These are phyloP conservation scores for Fusarium bulbicola DNA, from an alignment of 2,329 filamentous ascomycete genomes.

Conservation along the genomic window DNA sequence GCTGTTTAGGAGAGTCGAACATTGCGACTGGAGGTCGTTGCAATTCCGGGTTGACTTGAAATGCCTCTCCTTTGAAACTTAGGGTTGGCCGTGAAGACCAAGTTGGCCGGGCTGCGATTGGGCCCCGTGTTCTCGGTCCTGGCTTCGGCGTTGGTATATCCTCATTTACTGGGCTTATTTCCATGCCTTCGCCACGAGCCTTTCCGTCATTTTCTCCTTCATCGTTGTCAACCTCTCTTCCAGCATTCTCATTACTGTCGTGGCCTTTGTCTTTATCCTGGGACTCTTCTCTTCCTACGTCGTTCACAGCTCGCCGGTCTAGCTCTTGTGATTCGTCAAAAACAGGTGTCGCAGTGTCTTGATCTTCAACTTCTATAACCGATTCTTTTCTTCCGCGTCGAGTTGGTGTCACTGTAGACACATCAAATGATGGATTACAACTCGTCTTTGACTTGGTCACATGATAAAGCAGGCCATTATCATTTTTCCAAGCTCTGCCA, in stretches of 20 bases:
- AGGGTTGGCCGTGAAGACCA: slow-evolving; percentile 35
- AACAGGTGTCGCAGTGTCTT: background rate
- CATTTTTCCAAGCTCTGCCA: slow-evolving; percentile 65
- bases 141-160: background rate
- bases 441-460: slow-evolving; percentile 61
- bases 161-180: background rate
- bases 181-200: background rate
- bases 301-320: background rate
- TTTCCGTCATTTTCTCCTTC: background rate
- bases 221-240: background rate
- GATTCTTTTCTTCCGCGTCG: slow-evolving; percentile 28
- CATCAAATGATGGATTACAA: slow-evolving; percentile 59
- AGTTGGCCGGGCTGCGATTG: slow-evolving; percentile 24
- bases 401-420: slow-evolving; percentile 11
- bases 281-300: background rate
- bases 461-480: slow-evolving; percentile 67
- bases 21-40: slow-evolving; percentile 34
- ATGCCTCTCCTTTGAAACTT: slow-evolving; percentile 31
- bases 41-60: slow-evolving; percentile 37
- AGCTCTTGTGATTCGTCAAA: background rate
- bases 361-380: slow-evolving; percentile 11
- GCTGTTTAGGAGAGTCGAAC: slow-evolving; percentile 27
- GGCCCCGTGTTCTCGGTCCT: slow-evolving; percentile 20
- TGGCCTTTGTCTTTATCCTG: background rate
- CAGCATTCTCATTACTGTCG: background rate